Base-by-base conservation (phyloP, 306 rosid genomes). In the Pyrus bretschneideri region DNA sequence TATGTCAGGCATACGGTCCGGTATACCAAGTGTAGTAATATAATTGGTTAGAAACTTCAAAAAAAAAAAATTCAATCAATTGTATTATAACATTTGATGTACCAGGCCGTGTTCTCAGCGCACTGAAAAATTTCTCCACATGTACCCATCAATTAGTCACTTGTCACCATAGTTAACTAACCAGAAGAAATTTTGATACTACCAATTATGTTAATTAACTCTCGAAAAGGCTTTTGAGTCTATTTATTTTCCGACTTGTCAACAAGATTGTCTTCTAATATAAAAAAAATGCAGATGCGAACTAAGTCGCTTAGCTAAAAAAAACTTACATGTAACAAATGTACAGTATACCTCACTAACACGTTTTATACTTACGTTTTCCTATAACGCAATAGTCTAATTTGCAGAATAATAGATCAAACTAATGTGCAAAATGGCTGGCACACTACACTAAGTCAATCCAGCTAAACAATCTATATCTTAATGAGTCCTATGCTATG, bases 71-170 rank as follows among this genome's bases (percentile, higher is more conserved):
- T 38, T 1, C 10, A 38, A 38, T 2, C 0, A 6, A 7, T 38
- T 38, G 42, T 38, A 38, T 38, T 38, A 38, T 38, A 9, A 38
- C 9, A 6, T 0, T 38, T 38, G 0, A 38, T 38, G 42, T 38
- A 38, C 0, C 42, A 38, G 0, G 2, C 0, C 2, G 10, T 38
- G 10, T 38, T 35, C 0, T 0, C 9, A 0, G 2, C 40, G 0
- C 40, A 35, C 40, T 6, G 1, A 35, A 35, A 35, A 35, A 1
- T 35, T 33, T 33, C 18, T 35, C 9, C 40, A 6, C 1, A 6
- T 6, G 2, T 35, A 35, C 40, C 55, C 55, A 15, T 14, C 55
- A 49, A 51, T 51, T 17, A 51, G 55, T 51, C 55, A 5, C 21
- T 17, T 42, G 45, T 42, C 45, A 42, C 45, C 11, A 1, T 5